Evolutionary conservation across 139 green algal species (phyloP).

Genomic region (Eudorina sp.): DNA sequence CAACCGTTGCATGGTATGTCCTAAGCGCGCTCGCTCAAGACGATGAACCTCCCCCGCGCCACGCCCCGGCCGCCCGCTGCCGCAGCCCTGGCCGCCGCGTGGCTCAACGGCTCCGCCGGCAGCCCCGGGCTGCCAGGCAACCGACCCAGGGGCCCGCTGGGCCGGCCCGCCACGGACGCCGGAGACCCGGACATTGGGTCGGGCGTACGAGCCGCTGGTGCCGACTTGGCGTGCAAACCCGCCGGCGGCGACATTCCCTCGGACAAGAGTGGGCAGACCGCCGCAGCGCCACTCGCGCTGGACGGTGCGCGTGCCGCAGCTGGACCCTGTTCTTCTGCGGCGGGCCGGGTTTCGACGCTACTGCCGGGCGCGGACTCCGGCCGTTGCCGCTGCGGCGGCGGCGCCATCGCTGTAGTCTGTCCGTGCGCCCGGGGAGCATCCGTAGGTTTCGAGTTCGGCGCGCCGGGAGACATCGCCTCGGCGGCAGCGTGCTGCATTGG

Average conservation of each 20-base stretch:
- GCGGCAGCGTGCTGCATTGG: neutral
- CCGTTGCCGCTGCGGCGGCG: neutral
- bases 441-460: too few relatives aligned
- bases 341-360: too few relatives aligned
- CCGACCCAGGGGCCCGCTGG: neutral
- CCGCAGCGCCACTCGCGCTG: too few relatives aligned
- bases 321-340: too few relatives aligned
- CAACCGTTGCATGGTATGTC: neutral
- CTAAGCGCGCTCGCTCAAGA: neutral
- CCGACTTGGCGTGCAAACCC: too few relatives aligned
- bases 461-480: neutral
- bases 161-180: neutral
- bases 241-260: neutral
- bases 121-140: neutral
- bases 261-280: too few relatives aligned
- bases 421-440: too few relatives aligned
- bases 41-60: slow-evolving; percentile 15
- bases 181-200: neutral
- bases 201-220: neutral
- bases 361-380: neutral
- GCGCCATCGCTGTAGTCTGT: neutral
- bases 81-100: neutral
- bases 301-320: too few relatives aligned
- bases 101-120: neutral
- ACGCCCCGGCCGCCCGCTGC: neutral